phyloP scores from a whole-genome alignment of 148 eudicot species.

The Silene latifolia region DNA sequence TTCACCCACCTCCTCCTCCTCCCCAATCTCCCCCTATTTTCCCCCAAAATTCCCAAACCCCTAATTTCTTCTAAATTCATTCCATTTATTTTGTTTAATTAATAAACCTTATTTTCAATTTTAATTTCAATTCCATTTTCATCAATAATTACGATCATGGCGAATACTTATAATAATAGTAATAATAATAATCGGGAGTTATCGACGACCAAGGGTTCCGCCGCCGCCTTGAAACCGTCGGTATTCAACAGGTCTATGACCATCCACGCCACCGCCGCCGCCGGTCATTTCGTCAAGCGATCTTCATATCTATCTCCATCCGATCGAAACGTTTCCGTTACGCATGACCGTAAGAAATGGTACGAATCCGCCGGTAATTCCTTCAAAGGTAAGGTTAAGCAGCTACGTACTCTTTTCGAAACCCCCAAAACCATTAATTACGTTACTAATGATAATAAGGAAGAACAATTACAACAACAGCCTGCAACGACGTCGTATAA shows the following conservation, averaged over 20 bases:
- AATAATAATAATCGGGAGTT: conserved; percentile 25
- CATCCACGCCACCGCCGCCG: conserved; percentile 30
- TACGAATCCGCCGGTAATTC: conserved; percentile 45
- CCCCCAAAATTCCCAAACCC: not conserved
- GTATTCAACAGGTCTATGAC: conserved; percentile 58
- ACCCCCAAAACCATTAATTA: conserved; percentile 26
- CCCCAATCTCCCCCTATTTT: no score
- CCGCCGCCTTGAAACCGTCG: conserved; percentile 4
- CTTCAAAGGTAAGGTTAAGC: conserved; percentile 65
- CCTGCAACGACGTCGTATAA: not conserved
- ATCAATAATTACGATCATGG: conserved; percentile 4
- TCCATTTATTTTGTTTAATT: not conserved
- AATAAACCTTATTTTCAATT: no score
- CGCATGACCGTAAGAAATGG: conserved; percentile 54
- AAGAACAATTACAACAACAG: not conserved
- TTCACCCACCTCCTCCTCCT: not conserved
- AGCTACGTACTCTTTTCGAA: conserved; percentile 63
- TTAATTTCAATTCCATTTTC: not conserved
- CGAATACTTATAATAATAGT: not conserved
- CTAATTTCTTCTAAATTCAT: no score
- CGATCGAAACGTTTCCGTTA: conserved; percentile 13
- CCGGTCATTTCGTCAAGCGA: conserved; percentile 33
- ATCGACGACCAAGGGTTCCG: conserved; percentile 18
- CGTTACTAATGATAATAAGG: not conserved
- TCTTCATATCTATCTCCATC: conserved; percentile 29